phyloP scores from a whole-genome alignment of 1,284 basidiomycete genomes.

The Trichosporon sp. region DNA sequence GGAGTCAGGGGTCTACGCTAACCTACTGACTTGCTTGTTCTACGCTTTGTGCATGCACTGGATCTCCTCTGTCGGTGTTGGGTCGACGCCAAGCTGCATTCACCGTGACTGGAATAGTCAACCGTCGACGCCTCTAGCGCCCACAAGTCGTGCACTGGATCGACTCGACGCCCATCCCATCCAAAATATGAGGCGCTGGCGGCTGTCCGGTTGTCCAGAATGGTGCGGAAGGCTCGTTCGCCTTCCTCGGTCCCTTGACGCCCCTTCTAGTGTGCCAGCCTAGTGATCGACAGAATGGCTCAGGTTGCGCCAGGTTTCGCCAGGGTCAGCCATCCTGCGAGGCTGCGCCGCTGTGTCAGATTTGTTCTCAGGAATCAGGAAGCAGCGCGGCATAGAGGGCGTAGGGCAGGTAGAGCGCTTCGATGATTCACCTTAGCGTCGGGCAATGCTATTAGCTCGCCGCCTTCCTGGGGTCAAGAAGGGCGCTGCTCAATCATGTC shows the following conservation, averaged over 20 bases:
- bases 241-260: background rate
- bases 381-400: too few species aligned
- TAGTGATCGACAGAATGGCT: background rate
- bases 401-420: too few species aligned
- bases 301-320: background rate
- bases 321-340: background rate
- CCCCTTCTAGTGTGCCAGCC: background rate
- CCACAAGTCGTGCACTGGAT: background rate
- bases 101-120: too few species aligned
- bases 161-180: background rate
- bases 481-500: too few species aligned
- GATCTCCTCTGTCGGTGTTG: too few species aligned
- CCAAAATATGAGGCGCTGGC: too few species aligned
- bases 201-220: too few species aligned
- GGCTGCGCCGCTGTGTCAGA: background rate
- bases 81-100: too few species aligned
- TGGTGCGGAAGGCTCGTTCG: background rate
- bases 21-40: too few species aligned
- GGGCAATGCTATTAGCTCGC: background rate
- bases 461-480: background rate
- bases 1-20: too few species aligned
- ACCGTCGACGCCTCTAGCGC: too few species aligned
- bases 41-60: too few species aligned
- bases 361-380: background rate
- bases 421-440: background rate